phyloP scores from a whole-genome alignment of 805 yeast genomes.

The Teunomyces barrocoloradensis region DNA sequence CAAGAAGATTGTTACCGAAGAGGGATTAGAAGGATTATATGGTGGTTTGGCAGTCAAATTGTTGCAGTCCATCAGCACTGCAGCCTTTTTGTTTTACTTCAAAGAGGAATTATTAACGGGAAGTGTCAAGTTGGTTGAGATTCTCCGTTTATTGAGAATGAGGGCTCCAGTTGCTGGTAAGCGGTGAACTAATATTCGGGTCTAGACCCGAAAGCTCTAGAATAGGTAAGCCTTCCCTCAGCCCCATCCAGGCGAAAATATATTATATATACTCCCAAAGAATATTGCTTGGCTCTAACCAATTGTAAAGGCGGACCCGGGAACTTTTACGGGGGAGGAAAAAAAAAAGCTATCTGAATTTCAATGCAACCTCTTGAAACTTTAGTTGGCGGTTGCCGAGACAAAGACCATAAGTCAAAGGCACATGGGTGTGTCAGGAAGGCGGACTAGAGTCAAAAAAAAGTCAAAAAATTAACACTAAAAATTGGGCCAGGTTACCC shows the following conservation, averaged over 20 bases:
- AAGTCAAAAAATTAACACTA: too few species aligned
- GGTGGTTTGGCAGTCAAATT: constrained; percentile 79
- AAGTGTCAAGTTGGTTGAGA: constrained; percentile 51
- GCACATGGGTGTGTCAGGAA: too few species aligned
- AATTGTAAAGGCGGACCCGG: not conserved
- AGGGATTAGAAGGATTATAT: constrained; percentile 76
- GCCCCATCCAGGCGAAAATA: not conserved
- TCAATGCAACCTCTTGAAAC: not conserved
- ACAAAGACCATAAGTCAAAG: too few species aligned
- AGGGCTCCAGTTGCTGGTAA: constrained; percentile 11
- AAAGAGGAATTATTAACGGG: constrained; percentile 77
- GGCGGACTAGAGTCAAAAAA: too few species aligned
- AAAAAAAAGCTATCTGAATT: not conserved
- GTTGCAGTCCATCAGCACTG: constrained; percentile 79
- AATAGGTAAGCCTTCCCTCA: too few species aligned
- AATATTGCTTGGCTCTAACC: not conserved
- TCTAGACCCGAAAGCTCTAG: not conserved
- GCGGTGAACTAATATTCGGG: not conserved
- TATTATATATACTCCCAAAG: not conserved
- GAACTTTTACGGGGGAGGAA: not conserved
- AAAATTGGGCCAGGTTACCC: too few species aligned
- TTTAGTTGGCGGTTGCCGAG: too few species aligned
- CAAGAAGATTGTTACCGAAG: constrained; percentile 57
- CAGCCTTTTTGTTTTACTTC: constrained; percentile 86
- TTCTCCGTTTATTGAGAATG: constrained; percentile 29